Conservation (phyloP, 306 rosid species). For the Calophaca sinica region DNA sequence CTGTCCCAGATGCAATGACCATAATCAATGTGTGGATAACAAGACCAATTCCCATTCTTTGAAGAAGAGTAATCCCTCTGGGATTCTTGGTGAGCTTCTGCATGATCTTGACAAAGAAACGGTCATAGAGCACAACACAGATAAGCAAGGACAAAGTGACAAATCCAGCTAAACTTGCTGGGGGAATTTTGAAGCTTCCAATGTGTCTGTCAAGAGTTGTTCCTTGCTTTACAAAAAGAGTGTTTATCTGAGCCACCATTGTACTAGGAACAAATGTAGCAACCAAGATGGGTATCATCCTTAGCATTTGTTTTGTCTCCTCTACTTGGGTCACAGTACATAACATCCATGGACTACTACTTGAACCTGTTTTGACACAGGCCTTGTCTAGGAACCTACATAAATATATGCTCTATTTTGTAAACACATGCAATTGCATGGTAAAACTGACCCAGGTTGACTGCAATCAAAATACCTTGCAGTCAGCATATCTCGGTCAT, state of each 20-base stretch:
- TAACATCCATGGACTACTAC: slow-evolving; percentile 64
- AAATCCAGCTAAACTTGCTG: slow-evolving; percentile 71
- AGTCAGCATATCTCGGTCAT: no score
- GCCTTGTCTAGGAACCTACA: slow-evolving; percentile 82
- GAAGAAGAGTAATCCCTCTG: slow-evolving; percentile 80
- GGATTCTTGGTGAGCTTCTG: slow-evolving; percentile 68
- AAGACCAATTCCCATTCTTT: slow-evolving; percentile 78
- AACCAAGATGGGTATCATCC: slow-evolving; percentile 73
- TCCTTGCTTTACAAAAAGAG: slow-evolving; percentile 82
- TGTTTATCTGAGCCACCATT: slow-evolving; percentile 62
- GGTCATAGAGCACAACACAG: slow-evolving; percentile 70
- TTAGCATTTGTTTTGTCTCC: slow-evolving; percentile 84
- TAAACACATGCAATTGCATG: not conserved
- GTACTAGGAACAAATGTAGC: slow-evolving; percentile 76
- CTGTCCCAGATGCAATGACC: slow-evolving; percentile 65
- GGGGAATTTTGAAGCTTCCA: slow-evolving; percentile 76
- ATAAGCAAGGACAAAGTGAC: slow-evolving; percentile 78
- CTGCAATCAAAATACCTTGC: no score
- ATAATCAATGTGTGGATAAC: slow-evolving; percentile 60
- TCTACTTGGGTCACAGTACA: slow-evolving; percentile 84
- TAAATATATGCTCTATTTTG: not conserved
- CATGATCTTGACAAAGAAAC: slow-evolving; percentile 59
- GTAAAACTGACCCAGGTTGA: not conserved
- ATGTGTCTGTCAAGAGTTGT: slow-evolving; percentile 72
- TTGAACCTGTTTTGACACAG: slow-evolving; percentile 53